Base-by-base conservation (phyloP, 2,329 filamentous ascomycete species). In the Xylaria sp. region DNA sequence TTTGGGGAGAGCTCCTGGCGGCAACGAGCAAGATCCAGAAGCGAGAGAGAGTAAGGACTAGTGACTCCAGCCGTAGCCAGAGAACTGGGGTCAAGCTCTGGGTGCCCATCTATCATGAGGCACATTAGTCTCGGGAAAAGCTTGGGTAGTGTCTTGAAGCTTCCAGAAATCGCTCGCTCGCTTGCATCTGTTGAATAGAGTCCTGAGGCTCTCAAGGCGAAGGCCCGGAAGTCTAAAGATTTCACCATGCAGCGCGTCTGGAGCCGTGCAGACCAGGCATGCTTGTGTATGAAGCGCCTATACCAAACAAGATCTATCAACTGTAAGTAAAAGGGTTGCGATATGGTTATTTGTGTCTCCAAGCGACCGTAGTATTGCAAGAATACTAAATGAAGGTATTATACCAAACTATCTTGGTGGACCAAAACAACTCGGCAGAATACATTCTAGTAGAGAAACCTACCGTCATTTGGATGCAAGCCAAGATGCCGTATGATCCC, bases 281-380 rank as follows among this genome's bases (percentile, higher is more conserved):
- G 80, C 22, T 71, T 72, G 55, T 79, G 79, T 51, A 85, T 79
- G 72, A 87, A 87, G 36, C 76, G 72, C 33, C 81, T 75, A 75
- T 84, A 82, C 84, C 85, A 87, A 11, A 75, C 71, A 27, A 84
- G 71, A 72, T 86, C 86, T 87, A 66, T 47, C 53, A 29, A 13
- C 11, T 29, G 38, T 75, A 61, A 75, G 70, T 60, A n/a, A 27
- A 17, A 38, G 29, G n/a, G 31, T 22, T 81, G 79, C 65, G 22
- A 27, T 20, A 42, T 42, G 20, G 1, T 1, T 13, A n/a, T 25
- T 5, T 13, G 11, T 29, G n/a, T 45, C 15, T 3, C 20, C 10
- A n/a, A 17, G 38, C 33, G 9, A 45, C 13, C 10, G 38, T 22
- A 31, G 15, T 44, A 51, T n/a, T 13, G n/a, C 25, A 44, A 13